phyloP scores from a whole-genome alignment of 2,329 filamentous ascomycete species.

The Zarea fungicola region DNA sequence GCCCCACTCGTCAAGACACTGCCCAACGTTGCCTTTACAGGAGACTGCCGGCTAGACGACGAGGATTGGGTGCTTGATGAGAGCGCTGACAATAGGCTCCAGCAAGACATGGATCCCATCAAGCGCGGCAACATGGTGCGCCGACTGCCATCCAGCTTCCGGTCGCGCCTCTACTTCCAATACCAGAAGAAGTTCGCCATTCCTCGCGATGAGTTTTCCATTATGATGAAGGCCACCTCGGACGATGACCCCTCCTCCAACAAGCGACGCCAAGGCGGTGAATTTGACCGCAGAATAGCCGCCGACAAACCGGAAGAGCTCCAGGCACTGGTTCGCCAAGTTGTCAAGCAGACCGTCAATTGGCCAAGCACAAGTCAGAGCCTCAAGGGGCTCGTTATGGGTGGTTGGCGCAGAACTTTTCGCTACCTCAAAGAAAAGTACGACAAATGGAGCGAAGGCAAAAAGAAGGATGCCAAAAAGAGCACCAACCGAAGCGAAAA shows the following conservation, averaged over 20 bases:
- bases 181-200: slow-evolving; percentile 90
- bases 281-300: slow-evolving; percentile 82
- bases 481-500: background rate
- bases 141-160: slow-evolving; percentile 79
- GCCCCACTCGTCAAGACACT: slow-evolving; percentile 83
- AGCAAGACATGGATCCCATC: slow-evolving; percentile 88
- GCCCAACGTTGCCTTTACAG: slow-evolving; percentile 77
- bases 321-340: slow-evolving; percentile 62
- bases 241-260: slow-evolving; percentile 67
- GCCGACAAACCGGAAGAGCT: slow-evolving; percentile 61
- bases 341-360: slow-evolving; percentile 80
- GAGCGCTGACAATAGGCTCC: slow-evolving; percentile 60
- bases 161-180: slow-evolving; percentile 85
- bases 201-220: slow-evolving; percentile 74
- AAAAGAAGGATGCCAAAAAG: slow-evolving; percentile 21
- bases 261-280: slow-evolving; percentile 69
- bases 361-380: slow-evolving; percentile 92
- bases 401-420: slow-evolving; percentile 63
- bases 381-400: slow-evolving; percentile 76
- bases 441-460: slow-evolving; percentile 53
- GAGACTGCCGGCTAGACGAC: slow-evolving; percentile 39
- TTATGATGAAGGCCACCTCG: slow-evolving; percentile 72
- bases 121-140: slow-evolving; percentile 95
- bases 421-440: slow-evolving; percentile 82
- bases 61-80: slow-evolving; percentile 36